Evolutionary conservation across 805 yeast species (phyloP).

Genomic region (Teunomyces gatunensis): DNA sequence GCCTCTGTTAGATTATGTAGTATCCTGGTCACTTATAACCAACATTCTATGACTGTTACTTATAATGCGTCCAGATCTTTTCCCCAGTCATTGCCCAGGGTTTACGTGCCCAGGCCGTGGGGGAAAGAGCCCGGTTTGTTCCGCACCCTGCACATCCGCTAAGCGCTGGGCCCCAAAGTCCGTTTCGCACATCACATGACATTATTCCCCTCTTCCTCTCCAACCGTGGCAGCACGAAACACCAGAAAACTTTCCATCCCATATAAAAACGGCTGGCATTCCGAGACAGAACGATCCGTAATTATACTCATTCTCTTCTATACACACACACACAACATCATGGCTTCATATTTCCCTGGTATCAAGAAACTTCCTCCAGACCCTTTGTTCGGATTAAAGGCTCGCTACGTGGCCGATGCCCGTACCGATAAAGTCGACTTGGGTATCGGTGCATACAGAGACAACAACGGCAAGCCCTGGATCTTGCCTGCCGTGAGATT

Average conservation of each 20-base stretch:
- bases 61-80: background rate
- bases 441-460: slow-evolving; percentile 81
- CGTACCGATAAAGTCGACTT: slow-evolving; percentile 73
- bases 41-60: background rate
- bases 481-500: slow-evolving; percentile 62
- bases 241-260: background rate
- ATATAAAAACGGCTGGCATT: background rate
- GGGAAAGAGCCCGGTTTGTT: background rate
- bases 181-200: background rate
- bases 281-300: background rate
- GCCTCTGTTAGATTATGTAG: no score
- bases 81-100: background rate
- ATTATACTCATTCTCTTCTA: background rate
- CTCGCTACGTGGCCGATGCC: slow-evolving; percentile 57
- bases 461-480: slow-evolving; percentile 68
- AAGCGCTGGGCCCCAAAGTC: background rate
- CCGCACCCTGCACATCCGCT: slow-evolving; percentile 1
- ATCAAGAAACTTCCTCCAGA: slow-evolving; percentile 76
- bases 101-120: background rate
- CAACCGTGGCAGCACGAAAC: background rate
- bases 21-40: no score
- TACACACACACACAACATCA: slow-evolving; percentile 6
- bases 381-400: slow-evolving; percentile 80
- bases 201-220: background rate
- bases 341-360: slow-evolving; percentile 43